Conservation (phyloP, 805 yeast species). For the Jamesozyma piceae region DNA sequence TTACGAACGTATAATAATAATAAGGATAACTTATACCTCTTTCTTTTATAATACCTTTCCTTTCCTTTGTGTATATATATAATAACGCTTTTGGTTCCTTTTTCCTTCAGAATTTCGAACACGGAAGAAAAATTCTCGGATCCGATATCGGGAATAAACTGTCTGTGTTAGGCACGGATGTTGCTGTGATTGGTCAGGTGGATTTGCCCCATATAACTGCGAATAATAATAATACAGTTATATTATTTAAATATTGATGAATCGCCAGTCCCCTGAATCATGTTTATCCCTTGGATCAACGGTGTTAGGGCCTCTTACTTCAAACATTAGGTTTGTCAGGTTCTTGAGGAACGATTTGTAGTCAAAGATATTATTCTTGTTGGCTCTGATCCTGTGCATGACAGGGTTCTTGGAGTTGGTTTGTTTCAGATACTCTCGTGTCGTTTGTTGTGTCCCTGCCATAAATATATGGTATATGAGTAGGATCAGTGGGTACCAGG, state of each 20-base stretch:
- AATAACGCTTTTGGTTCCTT: too few relatives aligned
- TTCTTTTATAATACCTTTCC: too few relatives aligned
- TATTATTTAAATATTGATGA: not conserved
- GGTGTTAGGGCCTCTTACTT: slow-evolving; percentile 34
- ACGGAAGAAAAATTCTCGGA: not conserved
- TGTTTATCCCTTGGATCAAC: slow-evolving; percentile 27
- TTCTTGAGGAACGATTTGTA: slow-evolving; percentile 27
- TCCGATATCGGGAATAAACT: not conserved
- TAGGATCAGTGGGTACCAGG: slow-evolving; percentile 50
- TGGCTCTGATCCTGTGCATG: slow-evolving; percentile 14
- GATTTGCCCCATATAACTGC: not conserved
- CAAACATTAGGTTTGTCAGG: slow-evolving; percentile 26
- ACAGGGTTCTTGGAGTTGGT: slow-evolving; percentile 31
- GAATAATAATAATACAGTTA: too few relatives aligned
- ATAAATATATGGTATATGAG: slow-evolving; percentile 46
- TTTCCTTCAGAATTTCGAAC: not conserved
- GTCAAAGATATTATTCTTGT: slow-evolving; percentile 33
- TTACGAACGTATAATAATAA: too few relatives aligned
- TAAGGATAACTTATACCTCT: too few relatives aligned
- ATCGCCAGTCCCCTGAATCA: slow-evolving; percentile 33
- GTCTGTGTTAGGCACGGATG: too few relatives aligned
- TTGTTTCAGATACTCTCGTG: slow-evolving; percentile 58
- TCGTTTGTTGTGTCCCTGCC: slow-evolving; percentile 51
- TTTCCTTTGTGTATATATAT: too few relatives aligned
- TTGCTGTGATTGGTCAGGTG: not conserved